Base-by-base conservation (phyloP, 2,329 filamentous ascomycete species). In the Akanthomyces lecanii region DNA sequence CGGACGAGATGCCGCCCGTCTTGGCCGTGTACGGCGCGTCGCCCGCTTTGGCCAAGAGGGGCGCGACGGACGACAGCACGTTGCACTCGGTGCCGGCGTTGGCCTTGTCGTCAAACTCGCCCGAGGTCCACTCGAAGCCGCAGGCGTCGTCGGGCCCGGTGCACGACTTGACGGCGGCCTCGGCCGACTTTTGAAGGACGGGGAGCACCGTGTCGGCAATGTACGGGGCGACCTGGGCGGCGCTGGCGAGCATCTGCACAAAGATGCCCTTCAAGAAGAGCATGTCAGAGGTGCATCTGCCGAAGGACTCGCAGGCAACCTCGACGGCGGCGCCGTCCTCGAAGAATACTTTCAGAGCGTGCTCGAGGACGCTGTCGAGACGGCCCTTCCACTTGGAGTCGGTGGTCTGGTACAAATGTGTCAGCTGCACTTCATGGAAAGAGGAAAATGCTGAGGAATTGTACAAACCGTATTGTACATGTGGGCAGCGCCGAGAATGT, bases 231-330 rank as follows among this genome's bases (percentile, higher is more conserved):
- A 88, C 67, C 63, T 84, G 76, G 2, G 80, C 79, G 2, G 81
- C 78, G 52, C 79, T 75, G 7, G 81, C 80, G 67, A 88, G 79
- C 81, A 83, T 86, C 25, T 81, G 79, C 38, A 82, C 77, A 23
- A 88, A 74, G 55, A 85, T 81, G n/a, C 84, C 85, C 68, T 88
- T 88, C 78, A 87, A 88, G 6, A 82, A 81, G 62, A 81, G 75
- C 74, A 89, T 85, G 66, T 90, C 88, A 50, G 80, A 80, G 66
- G 84, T 84, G 75, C 88, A 90, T 4, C 76, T 82, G 40, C 68
- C 69, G 5, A 65, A 77, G 12, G 40, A 2, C 28, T 55, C 60
- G 50, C 60, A 62, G 12, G 76, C 74, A 44, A 69, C 67, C 67
- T 89, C 86, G 73, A 87, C 90, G 6, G 84, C 79, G 18, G 36